These are phyloP conservation scores for Chlorella ohadii DNA, from an alignment of 139 green algal genomes.

Conservation along the genomic window DNA sequence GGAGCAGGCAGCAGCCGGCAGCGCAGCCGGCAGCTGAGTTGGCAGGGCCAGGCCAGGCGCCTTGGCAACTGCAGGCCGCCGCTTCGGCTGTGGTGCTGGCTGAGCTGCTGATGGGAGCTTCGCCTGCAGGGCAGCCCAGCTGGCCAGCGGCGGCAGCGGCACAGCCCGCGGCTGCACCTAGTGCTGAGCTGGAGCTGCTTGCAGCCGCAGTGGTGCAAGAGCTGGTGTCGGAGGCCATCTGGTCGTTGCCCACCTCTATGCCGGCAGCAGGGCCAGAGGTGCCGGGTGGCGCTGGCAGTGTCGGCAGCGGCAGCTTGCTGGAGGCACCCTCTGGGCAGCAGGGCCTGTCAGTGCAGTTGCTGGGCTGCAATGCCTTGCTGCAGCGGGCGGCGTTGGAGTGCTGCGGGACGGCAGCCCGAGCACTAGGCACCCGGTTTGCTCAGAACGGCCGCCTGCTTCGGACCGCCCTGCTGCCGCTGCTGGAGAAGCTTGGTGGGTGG, in stretches of 20 bases:
- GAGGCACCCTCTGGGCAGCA: not conserved
- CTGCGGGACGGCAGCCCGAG: conserved; percentile 54
- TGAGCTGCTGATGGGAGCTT: conserved; percentile 75
- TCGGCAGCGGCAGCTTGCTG: not conserved
- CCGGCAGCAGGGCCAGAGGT: not conserved
- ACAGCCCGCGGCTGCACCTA: not conserved
- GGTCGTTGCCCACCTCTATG: conserved; percentile 47
- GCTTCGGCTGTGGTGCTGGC: conserved; percentile 49
- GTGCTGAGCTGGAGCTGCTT: conserved; percentile 44
- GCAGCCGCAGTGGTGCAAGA: conserved; percentile 23
- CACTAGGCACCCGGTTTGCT: conserved; percentile 56
- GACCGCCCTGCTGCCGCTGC: conserved; percentile 68
- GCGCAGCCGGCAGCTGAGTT: not conserved
- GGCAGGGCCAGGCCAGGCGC: not conserved
- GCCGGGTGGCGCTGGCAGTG: not conserved
- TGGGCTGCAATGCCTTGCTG: conserved; percentile 77
- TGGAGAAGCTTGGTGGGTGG: conserved; percentile 71
- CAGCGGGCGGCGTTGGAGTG: conserved; percentile 61
- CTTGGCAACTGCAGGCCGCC: conserved; percentile 57
- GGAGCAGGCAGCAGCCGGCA: not conserved
- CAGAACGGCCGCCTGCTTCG: conserved; percentile 59
- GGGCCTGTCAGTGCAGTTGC: conserved; percentile 32
- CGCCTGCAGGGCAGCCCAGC: conserved; percentile 49
- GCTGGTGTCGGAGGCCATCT: conserved; percentile 41
- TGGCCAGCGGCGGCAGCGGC: conserved; percentile 23